Base-by-base conservation (phyloP, 441 rosid genomes). In the Iberis amara region DNA sequence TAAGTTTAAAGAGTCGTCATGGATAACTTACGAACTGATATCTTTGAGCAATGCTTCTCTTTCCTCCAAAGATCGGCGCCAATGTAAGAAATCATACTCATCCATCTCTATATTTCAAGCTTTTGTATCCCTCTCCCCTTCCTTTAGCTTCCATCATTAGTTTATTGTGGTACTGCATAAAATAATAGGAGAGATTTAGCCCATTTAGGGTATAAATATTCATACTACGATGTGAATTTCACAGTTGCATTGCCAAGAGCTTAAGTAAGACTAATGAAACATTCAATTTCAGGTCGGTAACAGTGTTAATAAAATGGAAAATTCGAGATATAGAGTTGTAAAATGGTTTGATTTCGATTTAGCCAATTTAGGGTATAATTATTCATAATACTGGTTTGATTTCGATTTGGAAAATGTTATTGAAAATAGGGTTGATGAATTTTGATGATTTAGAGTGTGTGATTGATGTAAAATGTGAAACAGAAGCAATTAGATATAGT, bases 1-100 rank as follows among this genome's bases (percentile, higher is more conserved):
- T 18, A 18, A 3, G 21, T 18, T 18, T 18, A 18, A 18, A 18
- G 21, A 11, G 18, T 4, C 58, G 59, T 12, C 47, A 89, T 90
- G 97, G 97, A 90, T 75, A n/a, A n/a, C n/a, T 44, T 79, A 92
- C 99, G 95, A 78, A 79, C 97, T 84, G 66, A 86, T 89, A 61
- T 92, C 99, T 86, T 90, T 76, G 97, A 90, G 76, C 84, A 80
- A 61, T 90, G 74, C 94, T 84, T 48, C 94, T 90, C 49, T 81
- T 81, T 89, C 99, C 68, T 86, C 95, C 5, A 81, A 68, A 47
- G 97, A 92, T 28, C 97, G 79, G 48, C 76, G 86, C 96, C 94
- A 92, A 51, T 89, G 99, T 52, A 89, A 41, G 35, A 67, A 61
- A 68, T 92, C 97, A 62, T 84, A 92, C 66, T 84, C 97, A 59